These are phyloP conservation scores for Backusella parvicylindrica DNA, from an alignment of 192 early-diverging fungal genomes.

Conservation along the genomic window DNA sequence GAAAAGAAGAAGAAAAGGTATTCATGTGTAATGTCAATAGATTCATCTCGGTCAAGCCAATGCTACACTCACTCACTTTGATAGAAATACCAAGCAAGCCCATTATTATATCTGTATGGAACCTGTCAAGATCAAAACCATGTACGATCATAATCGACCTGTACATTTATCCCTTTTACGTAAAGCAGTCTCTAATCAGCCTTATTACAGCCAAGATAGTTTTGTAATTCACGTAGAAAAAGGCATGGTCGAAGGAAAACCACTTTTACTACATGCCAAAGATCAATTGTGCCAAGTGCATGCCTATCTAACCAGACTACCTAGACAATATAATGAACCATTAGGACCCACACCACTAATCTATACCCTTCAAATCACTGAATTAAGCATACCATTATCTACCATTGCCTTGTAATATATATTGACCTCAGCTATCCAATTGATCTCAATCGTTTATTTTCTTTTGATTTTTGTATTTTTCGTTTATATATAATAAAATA, in stretches of 20 bases:
- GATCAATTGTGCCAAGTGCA: conserved; percentile 20
- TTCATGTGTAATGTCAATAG: background rate
- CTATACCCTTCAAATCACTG: conserved; percentile 28
- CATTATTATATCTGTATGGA: conserved; percentile 23
- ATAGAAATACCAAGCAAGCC: conserved; percentile 18
- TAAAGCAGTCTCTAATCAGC: background rate
- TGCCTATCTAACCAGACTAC: conserved; percentile 17
- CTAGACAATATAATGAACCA: background rate
- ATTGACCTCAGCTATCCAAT: background rate
- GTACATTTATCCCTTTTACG: conserved; percentile 24
- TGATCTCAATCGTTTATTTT: background rate
- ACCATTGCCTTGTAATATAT: conserved; percentile 18
- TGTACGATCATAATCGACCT: conserved; percentile 28
- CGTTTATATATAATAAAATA: background rate
- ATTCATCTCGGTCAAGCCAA: conserved; percentile 28
- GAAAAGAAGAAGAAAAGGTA: background rate
- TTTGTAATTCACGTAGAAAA: conserved; percentile 23
- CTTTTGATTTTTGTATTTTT: background rate
- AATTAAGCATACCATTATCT: conserved; percentile 23
- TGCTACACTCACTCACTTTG: conserved; percentile 20
- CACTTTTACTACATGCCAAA: conserved; percentile 7
- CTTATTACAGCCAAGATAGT: conserved; percentile 6
- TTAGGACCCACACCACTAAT: conserved; percentile 12
- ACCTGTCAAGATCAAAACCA: conserved; percentile 23
- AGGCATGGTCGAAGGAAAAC: conserved; percentile 19